phyloP scores from a whole-genome alignment of 2,329 filamentous ascomycete species.

The Pyrenophora seminiperda region DNA sequence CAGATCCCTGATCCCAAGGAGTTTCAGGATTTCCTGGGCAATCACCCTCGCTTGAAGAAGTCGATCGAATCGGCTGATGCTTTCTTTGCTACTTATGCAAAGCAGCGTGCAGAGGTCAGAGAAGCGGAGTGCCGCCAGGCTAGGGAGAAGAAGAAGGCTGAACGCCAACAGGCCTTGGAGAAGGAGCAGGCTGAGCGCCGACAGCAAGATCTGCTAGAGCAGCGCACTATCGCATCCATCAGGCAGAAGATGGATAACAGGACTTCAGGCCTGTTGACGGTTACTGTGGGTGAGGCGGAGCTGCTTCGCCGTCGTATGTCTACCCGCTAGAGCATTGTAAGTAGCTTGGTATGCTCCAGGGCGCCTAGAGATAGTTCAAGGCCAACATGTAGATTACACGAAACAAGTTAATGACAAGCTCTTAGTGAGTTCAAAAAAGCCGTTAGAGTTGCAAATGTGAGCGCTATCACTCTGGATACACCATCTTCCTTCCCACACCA shows the following conservation, averaged over 20 bases:
- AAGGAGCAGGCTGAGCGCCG: slow-evolving; percentile 5
- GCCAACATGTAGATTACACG: too few species aligned
- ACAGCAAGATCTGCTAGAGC: slow-evolving; percentile 2
- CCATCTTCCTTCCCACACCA: slow-evolving; percentile 55
- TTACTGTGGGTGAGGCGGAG: slow-evolving; percentile 10
- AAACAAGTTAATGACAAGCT: too few species aligned
- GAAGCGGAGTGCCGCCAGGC: slow-evolving; percentile 4
- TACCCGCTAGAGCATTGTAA: not conserved
- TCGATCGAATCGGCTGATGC: slow-evolving; percentile 12
- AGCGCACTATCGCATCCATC: not conserved
- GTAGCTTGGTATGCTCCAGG: not conserved
- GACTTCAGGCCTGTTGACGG: slow-evolving; percentile 9
- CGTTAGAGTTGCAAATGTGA: too few species aligned
- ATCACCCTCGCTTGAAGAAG: slow-evolving; percentile 4
- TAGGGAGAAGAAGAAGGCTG: not conserved
- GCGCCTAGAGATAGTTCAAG: too few species aligned
- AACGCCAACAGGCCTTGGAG: slow-evolving; percentile 6
- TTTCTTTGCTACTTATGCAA: slow-evolving; percentile 5
- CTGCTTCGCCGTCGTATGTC: not conserved
- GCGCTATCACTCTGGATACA: slow-evolving; percentile 46
- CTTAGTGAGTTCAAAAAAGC: too few species aligned
- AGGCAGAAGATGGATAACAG: slow-evolving; percentile 11
- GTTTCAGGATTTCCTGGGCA: slow-evolving; percentile 9
- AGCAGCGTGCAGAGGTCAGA: not conserved
- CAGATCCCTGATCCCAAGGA: slow-evolving; percentile 11